These are phyloP conservation scores for Hymenoscyphus salicellus DNA, from an alignment of 2,329 filamentous ascomycete genomes.

Conservation along the genomic window DNA sequence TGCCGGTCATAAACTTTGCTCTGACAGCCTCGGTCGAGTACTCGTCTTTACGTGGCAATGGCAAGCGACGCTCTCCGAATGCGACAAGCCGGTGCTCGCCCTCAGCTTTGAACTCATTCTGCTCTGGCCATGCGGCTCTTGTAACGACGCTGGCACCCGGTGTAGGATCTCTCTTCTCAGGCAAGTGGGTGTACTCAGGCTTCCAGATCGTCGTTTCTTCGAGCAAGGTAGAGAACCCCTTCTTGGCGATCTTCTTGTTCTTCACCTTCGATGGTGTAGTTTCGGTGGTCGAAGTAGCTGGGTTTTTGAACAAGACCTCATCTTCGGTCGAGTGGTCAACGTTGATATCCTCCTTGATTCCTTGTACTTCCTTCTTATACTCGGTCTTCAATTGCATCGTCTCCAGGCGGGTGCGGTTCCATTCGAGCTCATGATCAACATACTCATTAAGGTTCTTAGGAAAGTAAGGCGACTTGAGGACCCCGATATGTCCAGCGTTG, in stretches of 20 bases:
- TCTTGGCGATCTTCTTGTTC: background rate
- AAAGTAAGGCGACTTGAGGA: constrained; percentile 11
- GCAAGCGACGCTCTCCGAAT: constrained; percentile 11
- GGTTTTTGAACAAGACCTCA: background rate
- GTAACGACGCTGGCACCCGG: background rate
- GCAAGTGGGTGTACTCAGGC: background rate
- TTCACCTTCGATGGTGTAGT: background rate
- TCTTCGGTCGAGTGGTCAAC: constrained; percentile 1
- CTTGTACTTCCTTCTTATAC: background rate
- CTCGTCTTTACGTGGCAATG: constrained; percentile 14
- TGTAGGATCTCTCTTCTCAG: constrained; percentile 5
- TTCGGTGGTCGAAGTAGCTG: background rate
- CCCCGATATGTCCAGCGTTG: constrained; percentile 10
- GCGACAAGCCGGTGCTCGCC: constrained; percentile 11
- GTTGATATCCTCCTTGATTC: background rate
- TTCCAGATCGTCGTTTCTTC: constrained; percentile 13
- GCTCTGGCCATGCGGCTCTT: constrained; percentile 15
- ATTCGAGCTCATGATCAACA: constrained; percentile 1
- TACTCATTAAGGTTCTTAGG: constrained; percentile 10
- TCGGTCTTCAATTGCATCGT: background rate
- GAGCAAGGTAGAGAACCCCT: background rate
- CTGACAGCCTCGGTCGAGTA: constrained; percentile 7
- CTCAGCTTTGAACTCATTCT: constrained; percentile 16
- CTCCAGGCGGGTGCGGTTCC: background rate
- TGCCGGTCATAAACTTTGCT: constrained; percentile 1